Base-by-base conservation (phyloP, 1,284 basidiomycete genomes). In the Cerrena zonata region DNA sequence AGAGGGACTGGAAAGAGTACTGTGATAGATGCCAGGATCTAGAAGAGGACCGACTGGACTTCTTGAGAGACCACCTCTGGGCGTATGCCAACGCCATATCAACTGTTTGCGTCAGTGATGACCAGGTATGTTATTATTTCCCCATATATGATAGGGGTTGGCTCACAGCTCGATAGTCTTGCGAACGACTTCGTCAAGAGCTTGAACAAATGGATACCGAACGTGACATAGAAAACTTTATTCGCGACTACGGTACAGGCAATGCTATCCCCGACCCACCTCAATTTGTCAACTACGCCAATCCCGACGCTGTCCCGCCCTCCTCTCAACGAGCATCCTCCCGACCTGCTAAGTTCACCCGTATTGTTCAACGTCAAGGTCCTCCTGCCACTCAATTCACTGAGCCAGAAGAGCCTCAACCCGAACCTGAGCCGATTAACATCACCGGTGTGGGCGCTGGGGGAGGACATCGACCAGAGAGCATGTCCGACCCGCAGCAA, bases 1-100 rank as follows among this genome's bases (percentile, higher is more conserved):
- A 97, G 65, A 76, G 80, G 51, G 89, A 92, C 56, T 99, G 95
- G 95, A 96, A 92, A 68, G 71, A 72, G 4, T 96, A 94, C 68
- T 94, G 91, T 64, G 94, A 97, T 73, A 83, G 82, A 50, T 94
- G 90, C 58, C 96, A 99, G 70, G 95, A 99, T 70, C 68, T 96
- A 43, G 95, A 99, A 66, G 94, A 98, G 62, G 89, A 95, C 55
- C 80, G 96, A 13, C 73, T 96, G 64, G 91, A 94, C 56, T 91
- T 96, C 63, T 86, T 90, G 72, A 97, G 96, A 72, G 90, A 94
- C 65, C 91, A 92, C 58, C 78, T 96, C 65, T 99, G 95, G 95
- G 84, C 86, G 26, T 97, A 92, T 65, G 94, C 95, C 2, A 99
- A 99, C 67, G 86, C 89, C 1, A 86, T 98, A 19, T 96, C 94